Base-by-base conservation (phyloP, 169 alveolate genomes). In the Toxoplasma gondii region DNA sequence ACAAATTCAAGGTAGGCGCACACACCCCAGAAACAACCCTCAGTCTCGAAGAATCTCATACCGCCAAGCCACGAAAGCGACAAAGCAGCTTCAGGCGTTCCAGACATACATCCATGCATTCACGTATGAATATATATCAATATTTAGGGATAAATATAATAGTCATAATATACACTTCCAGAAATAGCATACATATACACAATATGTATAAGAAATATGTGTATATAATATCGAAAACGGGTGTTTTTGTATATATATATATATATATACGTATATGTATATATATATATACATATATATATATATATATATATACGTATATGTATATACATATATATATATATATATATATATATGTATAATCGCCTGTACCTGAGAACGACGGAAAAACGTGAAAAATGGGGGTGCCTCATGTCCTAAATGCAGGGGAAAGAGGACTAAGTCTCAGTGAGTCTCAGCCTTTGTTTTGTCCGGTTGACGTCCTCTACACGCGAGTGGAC, bases 1-100 rank as follows among this genome's bases (percentile, higher is more conserved):
- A 98, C 94, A 98, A 98, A 81, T 99, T 99, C 97, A 98, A 98
- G 94, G 97, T 96, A 38, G 92, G 58, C 36, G 34, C 4, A 1
- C 84, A 44, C 5, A 31, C 43, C 27, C 43, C n/a, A 69, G 34
- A 29, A 5, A 10, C 90, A 34, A 2, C 90, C 34, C 90, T 43
- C 70, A 4, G 90, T 83, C 70, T 43, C 67, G 81, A 31, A 69
- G 31, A 29, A 29, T 69, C 29, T 69, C 31, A 29, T 31, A 29
- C 81, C 81, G 29, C 81, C 31, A 69, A 69, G 31, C 29, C n/a
- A 31, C n/a, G 81, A 69, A 29, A 29, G n/a, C 81, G n/a, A 24
- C 24, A 17, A 58, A 24, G 70, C 24, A 58, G 16, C 16, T 58
- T 16, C 70, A 58, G 24, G 24, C 24, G 24, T 58, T 17, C 24